These are phyloP conservation scores for Withania somnifera DNA, from an alignment of 305 asterid species.

Conservation along the genomic window DNA sequence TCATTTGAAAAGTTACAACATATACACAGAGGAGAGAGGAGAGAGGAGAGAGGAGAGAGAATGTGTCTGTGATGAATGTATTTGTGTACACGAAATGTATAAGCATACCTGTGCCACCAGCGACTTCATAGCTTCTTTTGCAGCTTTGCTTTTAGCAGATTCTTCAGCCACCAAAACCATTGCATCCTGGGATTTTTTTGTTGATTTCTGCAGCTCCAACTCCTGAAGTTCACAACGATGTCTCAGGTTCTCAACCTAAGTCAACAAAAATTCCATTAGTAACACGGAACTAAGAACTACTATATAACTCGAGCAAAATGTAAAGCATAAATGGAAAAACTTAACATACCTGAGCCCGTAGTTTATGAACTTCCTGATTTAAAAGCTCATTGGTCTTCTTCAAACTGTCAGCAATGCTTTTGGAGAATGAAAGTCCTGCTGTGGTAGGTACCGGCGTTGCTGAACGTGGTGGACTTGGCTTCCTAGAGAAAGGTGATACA, in stretches of 20 bases:
- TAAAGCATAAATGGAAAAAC: background rate
- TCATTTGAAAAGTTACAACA: background rate
- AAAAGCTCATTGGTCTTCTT: slow-evolving; percentile 84
- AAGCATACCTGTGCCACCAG: slow-evolving; percentile 73
- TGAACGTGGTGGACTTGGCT: slow-evolving; percentile 81
- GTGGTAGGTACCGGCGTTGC: slow-evolving; percentile 91
- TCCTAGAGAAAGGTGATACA: slow-evolving; percentile 89
- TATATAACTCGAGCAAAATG: background rate
- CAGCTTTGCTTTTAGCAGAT: slow-evolving; percentile 87
- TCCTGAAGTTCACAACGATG: slow-evolving; percentile 71
- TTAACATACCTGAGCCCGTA: slow-evolving; percentile 61
- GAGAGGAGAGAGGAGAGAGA: background rate
- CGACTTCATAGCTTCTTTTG: slow-evolving; percentile 89
- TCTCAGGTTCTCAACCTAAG: slow-evolving; percentile 51
- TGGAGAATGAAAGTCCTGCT: slow-evolving; percentile 73
- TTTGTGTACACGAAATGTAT: background rate
- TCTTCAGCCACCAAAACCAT: slow-evolving; percentile 74
- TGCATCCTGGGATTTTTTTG: slow-evolving; percentile 78
- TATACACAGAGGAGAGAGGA: background rate
- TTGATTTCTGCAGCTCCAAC: slow-evolving; percentile 52
- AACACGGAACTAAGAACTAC: background rate
- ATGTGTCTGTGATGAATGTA: background rate
- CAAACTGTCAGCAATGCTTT: slow-evolving; percentile 67
- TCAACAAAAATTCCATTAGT: slow-evolving; percentile 6
- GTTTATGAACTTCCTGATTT: slow-evolving; percentile 78